phyloP scores from a whole-genome alignment of 495 filamentous ascomycete genomes.

The Penicillium steckii region DNA sequence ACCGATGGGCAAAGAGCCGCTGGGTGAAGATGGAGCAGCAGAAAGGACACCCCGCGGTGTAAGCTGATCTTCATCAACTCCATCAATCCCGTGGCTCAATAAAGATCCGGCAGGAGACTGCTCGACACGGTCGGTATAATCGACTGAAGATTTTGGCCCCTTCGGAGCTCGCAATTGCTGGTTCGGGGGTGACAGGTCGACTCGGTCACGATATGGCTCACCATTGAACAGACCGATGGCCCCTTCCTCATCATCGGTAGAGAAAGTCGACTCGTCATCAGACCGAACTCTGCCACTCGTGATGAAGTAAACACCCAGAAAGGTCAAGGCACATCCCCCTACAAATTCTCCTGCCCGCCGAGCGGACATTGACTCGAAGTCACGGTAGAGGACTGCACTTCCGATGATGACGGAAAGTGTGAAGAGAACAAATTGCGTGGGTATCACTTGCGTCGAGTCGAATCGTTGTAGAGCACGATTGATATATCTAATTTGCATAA shows the following conservation, averaged over 20 bases:
- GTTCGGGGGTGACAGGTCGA: slow-evolving; percentile 34
- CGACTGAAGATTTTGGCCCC: slow-evolving; percentile 11
- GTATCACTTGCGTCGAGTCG: slow-evolving; percentile 95
- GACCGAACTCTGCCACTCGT: slow-evolving; percentile 59
- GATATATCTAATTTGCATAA: slow-evolving; percentile 94
- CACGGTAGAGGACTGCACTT: slow-evolving; percentile 86
- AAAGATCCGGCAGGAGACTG: slow-evolving; percentile 37
- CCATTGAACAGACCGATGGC: slow-evolving; percentile 45
- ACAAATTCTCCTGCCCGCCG: slow-evolving; percentile 77
- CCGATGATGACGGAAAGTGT: slow-evolving; percentile 94
- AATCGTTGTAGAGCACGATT: slow-evolving; percentile 94
- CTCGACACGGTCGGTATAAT: slow-evolving; percentile 13
- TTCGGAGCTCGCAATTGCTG: slow-evolving; percentile 20
- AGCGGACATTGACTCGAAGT: slow-evolving; percentile 77
- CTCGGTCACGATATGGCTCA: slow-evolving; percentile 40
- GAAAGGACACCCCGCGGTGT: slow-evolving; percentile 39
- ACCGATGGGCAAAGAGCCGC: slow-evolving; percentile 32
- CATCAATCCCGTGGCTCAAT: slow-evolving; percentile 33
- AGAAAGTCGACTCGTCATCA: slow-evolving; percentile 45
- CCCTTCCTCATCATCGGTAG: slow-evolving; percentile 48
- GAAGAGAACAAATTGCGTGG: slow-evolving; percentile 94
- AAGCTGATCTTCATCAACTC: slow-evolving; percentile 31
- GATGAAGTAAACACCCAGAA: slow-evolving; percentile 91
- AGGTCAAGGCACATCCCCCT: slow-evolving; percentile 85
- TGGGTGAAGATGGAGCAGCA: slow-evolving; percentile 32